These are phyloP conservation scores for Penicillium sumatraense DNA, from an alignment of 2,329 filamentous ascomycete genomes.

Conservation along the genomic window DNA sequence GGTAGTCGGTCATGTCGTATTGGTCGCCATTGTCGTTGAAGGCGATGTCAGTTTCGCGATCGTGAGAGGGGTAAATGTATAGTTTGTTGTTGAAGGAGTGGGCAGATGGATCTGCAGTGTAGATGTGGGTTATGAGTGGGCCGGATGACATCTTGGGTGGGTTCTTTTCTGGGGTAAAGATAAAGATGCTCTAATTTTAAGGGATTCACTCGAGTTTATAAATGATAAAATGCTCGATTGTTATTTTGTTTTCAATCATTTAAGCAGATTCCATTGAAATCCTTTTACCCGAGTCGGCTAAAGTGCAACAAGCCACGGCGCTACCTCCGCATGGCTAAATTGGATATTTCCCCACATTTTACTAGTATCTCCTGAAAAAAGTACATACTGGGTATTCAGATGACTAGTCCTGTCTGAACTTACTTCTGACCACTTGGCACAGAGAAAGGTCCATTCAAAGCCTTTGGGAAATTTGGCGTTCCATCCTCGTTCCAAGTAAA, in stretches of 20 bases:
- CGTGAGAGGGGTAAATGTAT: slow-evolving; percentile 82
- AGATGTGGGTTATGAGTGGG: slow-evolving; percentile 74
- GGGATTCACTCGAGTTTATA: neutral
- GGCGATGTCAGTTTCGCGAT: slow-evolving; percentile 72
- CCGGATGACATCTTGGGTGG: slow-evolving; percentile 29
- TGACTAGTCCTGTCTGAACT: neutral
- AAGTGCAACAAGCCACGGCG: slow-evolving; percentile 1
- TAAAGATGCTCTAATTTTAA: neutral
- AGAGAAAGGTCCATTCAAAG: slow-evolving; percentile 54
- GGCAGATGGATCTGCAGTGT: slow-evolving; percentile 79
- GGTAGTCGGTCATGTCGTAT: slow-evolving; percentile 84
- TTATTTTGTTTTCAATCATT: neutral
- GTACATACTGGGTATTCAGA: neutral
- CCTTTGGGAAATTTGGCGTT: slow-evolving; percentile 52
- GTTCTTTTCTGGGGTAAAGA: neutral
- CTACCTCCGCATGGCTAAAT: slow-evolving; percentile 3
- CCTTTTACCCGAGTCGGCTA: slow-evolving; percentile 6
- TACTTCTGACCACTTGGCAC: slow-evolving; percentile 30
- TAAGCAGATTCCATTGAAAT: neutral
- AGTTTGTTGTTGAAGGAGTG: slow-evolving; percentile 77
- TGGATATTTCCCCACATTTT: neutral
- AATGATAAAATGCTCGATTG: neutral
- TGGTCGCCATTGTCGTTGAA: slow-evolving; percentile 87
- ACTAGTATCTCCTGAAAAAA: no score
- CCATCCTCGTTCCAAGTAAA: slow-evolving; percentile 56